Evolutionary conservation across 2,329 filamentous ascomycete species (phyloP), one percentile per base, ranked within the genome.

Genomic region (Amylocarpus encephaloides): DNA sequence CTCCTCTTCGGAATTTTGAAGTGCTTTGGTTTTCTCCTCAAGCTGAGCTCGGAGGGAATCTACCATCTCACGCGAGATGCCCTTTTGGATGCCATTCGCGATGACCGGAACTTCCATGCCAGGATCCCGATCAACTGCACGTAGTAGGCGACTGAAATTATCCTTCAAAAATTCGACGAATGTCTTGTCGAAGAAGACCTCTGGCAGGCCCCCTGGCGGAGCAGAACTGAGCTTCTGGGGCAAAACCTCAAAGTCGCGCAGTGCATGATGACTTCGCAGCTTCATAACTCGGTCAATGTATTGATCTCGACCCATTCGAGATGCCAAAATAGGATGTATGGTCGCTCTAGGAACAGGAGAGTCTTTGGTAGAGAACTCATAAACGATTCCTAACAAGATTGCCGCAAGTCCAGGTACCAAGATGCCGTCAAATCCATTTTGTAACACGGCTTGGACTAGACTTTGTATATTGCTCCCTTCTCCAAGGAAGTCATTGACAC

Each of bases 311-410:
- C 90, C 88, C 61, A 97, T 78, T 51, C 85, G 82, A 40, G 85
- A 82, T 26, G 80, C 75, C 33, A 98, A 73, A 26, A 96, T 78
- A 19, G 86, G 82, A 62, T 95, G 87, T 40, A 98, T 72, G 9
- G 86, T 91, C 19, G 82, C 76, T 53, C 93, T 79, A 5, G 92
- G 80, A 46, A 98, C 85, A 0, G 93, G 89, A 0, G 92, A 97
- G 68, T 98, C 93, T 65, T 95, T 95, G 0, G 92, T 96, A 9
- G 92, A 97, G 64, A 97, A 98, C 63, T 98, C 93, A 66, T 97
- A 98, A 4, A 93, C 78, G 16, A 94, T 84, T 9, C 92, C 93
- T 1, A 97, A 75, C 0, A 98, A 72, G 65, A 90, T 82, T 13
- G 90, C 86, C 65, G 86, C 89, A 11, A 98, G 75, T 1, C 93